Conservation (phyloP, 2,329 filamentous ascomycete genomes). For the Penicillium hordei region DNA sequence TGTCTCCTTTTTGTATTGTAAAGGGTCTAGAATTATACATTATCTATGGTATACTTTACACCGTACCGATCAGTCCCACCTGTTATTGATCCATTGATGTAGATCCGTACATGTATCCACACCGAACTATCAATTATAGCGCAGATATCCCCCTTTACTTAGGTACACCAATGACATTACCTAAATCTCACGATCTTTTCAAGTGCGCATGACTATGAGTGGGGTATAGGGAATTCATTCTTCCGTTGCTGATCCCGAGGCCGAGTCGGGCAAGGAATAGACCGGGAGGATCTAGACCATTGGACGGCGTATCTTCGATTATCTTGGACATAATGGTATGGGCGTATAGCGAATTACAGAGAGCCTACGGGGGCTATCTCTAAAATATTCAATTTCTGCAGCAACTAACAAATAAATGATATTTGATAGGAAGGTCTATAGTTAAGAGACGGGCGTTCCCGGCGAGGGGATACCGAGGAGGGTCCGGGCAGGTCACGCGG, state of each 20-base stretch:
- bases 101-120: background rate
- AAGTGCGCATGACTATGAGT: constrained; percentile 11
- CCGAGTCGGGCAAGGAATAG: constrained; percentile 1
- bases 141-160: background rate
- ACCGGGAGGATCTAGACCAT: constrained; percentile 6
- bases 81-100: background rate
- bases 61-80: background rate
- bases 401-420: background rate
- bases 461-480: constrained; percentile 18
- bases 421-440: background rate
- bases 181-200: constrained; percentile 9
- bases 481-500: constrained; percentile 19
- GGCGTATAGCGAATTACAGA: background rate
- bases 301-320: background rate
- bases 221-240: constrained; percentile 11
- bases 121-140: background rate
- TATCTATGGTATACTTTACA: background rate
- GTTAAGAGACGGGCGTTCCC: constrained; percentile 11
- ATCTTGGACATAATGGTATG: background rate
- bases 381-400: background rate
- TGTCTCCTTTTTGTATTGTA: constrained; percentile 9
- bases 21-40: constrained; percentile 12
- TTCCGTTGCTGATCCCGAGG: constrained; percentile 14
- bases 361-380: background rate
- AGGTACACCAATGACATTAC: background rate